Evolutionary conservation across 768 basidiomycete genomes (phyloP).

Genomic region (Pilatotrama ljubarskyi): DNA sequence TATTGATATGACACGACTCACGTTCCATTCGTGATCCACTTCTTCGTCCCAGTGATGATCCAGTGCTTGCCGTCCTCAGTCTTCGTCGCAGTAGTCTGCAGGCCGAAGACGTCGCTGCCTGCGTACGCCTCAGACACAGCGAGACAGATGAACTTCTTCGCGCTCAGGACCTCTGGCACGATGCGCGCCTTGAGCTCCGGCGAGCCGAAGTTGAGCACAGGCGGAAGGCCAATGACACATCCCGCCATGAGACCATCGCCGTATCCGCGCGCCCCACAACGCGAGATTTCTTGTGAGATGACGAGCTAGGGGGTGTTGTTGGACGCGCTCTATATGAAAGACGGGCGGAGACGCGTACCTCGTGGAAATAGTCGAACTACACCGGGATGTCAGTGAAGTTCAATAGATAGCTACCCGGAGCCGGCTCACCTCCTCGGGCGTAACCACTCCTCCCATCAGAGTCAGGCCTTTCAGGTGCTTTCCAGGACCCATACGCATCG

Average conservation of each 20-base stretch:
- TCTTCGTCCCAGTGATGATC: constrained; percentile 87
- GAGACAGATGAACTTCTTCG: constrained; percentile 83
- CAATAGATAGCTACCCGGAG: too few relatives aligned
- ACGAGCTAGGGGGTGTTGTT: constrained; percentile 25
- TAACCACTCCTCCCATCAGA: constrained; percentile 73
- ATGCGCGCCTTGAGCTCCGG: constrained; percentile 58
- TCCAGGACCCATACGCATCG: constrained; percentile 94
- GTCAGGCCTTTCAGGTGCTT: constrained; percentile 80
- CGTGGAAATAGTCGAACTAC: constrained; percentile 89
- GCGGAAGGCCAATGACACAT: constrained; percentile 81
- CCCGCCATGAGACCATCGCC: constrained; percentile 78
- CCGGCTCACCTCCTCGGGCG: constrained; percentile 59
- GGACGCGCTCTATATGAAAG: neutral
- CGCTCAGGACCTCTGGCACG: constrained; percentile 66
- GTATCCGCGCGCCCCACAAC: constrained; percentile 76
- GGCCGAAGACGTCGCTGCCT: constrained; percentile 81
- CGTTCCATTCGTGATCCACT: constrained; percentile 82
- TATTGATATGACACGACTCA: constrained; percentile 29
- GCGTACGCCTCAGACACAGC: constrained; percentile 84
- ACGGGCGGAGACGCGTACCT: constrained; percentile 39
- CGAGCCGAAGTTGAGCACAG: constrained; percentile 80
- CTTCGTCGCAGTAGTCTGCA: constrained; percentile 78
- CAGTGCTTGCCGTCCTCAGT: constrained; percentile 81
- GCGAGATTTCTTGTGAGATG: constrained; percentile 33
- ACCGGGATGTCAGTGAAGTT: neutral